Percentiles rank a stretch among this genome's conserved stretches.
phyloP scores from a whole-genome alignment of 306 rosid genomes.

The Vigna angularis region DNA sequence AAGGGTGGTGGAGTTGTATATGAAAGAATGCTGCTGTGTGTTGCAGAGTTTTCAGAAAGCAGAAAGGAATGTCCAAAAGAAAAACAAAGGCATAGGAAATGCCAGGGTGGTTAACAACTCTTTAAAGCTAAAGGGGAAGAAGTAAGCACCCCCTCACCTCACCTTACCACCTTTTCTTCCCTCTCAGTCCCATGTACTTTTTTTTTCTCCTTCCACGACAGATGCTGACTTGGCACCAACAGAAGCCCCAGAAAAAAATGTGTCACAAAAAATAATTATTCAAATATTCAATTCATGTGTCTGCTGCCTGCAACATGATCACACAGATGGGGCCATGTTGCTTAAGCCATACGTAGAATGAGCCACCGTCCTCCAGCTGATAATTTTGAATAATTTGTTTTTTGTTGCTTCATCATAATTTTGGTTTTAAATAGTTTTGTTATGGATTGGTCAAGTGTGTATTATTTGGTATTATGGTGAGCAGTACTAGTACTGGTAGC shows the following conservation, averaged over 20 bases:
- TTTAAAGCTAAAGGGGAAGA: slow-evolving; percentile 55
- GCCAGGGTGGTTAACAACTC: slow-evolving; percentile 61
- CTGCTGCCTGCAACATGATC: slow-evolving; percentile 47
- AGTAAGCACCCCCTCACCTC: slow-evolving; percentile 44
- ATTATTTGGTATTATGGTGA: slow-evolving; percentile 49
- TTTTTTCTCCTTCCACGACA: slow-evolving; percentile 53
- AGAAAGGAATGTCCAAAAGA: slow-evolving; percentile 60
- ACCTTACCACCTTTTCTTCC: slow-evolving; percentile 37
- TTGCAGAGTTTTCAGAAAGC: slow-evolving; percentile 49
- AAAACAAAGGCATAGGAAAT: slow-evolving; percentile 59
- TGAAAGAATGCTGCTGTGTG: slow-evolving; percentile 39
- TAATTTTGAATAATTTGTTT: slow-evolving; percentile 30
- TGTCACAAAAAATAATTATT: not conserved
- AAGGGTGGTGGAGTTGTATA: not conserved
- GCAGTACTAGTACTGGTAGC: not conserved
- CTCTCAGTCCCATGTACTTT: slow-evolving; percentile 51
- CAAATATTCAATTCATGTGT: slow-evolving; percentile 40
- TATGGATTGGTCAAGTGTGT: slow-evolving; percentile 38
- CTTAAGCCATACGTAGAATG: slow-evolving; percentile 59
- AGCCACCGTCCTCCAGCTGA: slow-evolving; percentile 56
- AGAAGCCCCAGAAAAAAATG: slow-evolving; percentile 26
- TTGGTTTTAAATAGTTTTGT: slow-evolving; percentile 36
- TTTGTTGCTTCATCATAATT: not conserved
- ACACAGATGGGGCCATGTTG: slow-evolving; percentile 53
- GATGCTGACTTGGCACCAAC: slow-evolving; percentile 68